A percentile compares a stretch with the other conserved stretches of the same genome.
phyloP scores from a whole-genome alignment of 2,329 filamentous ascomycete species.

The Trichoderma guizhouense region DNA sequence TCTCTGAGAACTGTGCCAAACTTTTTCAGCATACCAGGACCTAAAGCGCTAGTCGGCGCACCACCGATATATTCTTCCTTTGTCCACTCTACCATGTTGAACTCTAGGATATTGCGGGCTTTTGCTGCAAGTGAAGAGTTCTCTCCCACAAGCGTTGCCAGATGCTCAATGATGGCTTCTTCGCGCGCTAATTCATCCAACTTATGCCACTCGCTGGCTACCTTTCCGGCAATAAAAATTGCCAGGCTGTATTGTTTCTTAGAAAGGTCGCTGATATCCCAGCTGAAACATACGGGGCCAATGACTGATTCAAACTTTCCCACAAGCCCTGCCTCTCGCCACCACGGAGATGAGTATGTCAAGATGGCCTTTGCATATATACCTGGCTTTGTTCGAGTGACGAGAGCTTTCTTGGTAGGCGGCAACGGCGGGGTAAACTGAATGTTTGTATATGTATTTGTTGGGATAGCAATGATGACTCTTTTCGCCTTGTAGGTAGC shows the following conservation, averaged over 20 bases:
- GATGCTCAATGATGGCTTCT: constrained; percentile 22
- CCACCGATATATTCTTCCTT: constrained; percentile 22
- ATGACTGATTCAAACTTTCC: constrained; percentile 39
- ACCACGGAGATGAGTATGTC: constrained; percentile 44
- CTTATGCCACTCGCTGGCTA: constrained; percentile 28
- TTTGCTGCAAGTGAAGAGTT: constrained; percentile 7
- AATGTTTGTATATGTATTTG: not conserved
- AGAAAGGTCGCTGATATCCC: constrained; percentile 25
- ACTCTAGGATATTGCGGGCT: constrained; percentile 17
- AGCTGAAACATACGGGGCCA: constrained; percentile 29
- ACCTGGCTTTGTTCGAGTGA: constrained; percentile 31
- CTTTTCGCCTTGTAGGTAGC: constrained; percentile 22
- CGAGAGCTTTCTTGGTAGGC: constrained; percentile 25
- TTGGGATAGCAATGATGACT: constrained; percentile 28
- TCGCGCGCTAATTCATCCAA: constrained; percentile 18
- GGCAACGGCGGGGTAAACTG: constrained; percentile 26
- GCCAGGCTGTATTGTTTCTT: not conserved
- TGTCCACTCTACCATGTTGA: constrained; percentile 22
- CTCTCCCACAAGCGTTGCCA: constrained; percentile 20
- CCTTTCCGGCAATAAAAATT: not conserved
- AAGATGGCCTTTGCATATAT: constrained; percentile 38
- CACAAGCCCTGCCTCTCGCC: constrained; percentile 39
- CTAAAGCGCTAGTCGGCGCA: constrained; percentile 16
- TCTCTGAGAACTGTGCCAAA: not conserved
- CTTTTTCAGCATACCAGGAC: not conserved